A percentile compares a stretch with the other conserved stretches of the same genome.
Evolutionary conservation across 1,139 yeast genomes (phyloP).

Genomic region (Debaryomycetaceae sp.): DNA sequence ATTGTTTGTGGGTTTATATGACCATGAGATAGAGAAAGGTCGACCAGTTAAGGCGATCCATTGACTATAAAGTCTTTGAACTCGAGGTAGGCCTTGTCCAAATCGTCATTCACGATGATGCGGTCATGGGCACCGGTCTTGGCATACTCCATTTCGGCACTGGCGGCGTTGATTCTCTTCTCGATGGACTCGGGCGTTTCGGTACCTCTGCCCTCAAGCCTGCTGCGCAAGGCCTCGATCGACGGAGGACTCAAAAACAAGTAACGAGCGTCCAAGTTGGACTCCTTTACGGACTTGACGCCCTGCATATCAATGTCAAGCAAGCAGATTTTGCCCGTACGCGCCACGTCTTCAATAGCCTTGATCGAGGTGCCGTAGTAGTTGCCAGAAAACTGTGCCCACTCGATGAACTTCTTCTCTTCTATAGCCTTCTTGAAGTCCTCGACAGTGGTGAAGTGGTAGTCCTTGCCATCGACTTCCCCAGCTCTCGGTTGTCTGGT

Average conservation of each 20-base stretch:
- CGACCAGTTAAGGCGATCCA: conserved; percentile 10
- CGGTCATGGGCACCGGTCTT: conserved; percentile 89
- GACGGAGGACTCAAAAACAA: conserved; percentile 92
- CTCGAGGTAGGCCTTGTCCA: conserved; percentile 81
- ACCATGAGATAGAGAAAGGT: no score
- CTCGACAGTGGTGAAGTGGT: conserved; percentile 78
- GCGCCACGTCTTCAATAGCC: conserved; percentile 74
- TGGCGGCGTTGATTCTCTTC: conserved; percentile 82
- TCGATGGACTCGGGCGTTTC: conserved; percentile 81
- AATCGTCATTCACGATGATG: conserved; percentile 84
- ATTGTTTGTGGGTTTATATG: no score
- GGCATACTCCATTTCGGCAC: conserved; percentile 83
- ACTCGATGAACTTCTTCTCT: conserved; percentile 78
- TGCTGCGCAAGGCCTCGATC: conserved; percentile 62
- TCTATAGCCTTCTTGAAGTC: conserved; percentile 73
- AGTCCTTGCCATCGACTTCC: conserved; percentile 84
- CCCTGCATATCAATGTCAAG: conserved; percentile 99
- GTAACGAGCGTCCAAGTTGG: conserved; percentile 78
- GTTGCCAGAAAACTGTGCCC: conserved; percentile 98
- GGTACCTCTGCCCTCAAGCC: conserved; percentile 89
- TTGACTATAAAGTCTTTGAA: conserved; percentile 70
- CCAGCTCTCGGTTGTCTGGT: conserved; percentile 91
- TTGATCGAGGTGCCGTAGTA: conserved; percentile 90
- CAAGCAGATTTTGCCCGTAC: conserved; percentile 68
- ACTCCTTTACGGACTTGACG: conserved; percentile 81